Percentiles rank a stretch among this genome's conserved stretches.
Evolutionary conservation across 495 filamentous ascomycete species (phyloP).

Genomic region (Eremomyces bilateralis): DNA sequence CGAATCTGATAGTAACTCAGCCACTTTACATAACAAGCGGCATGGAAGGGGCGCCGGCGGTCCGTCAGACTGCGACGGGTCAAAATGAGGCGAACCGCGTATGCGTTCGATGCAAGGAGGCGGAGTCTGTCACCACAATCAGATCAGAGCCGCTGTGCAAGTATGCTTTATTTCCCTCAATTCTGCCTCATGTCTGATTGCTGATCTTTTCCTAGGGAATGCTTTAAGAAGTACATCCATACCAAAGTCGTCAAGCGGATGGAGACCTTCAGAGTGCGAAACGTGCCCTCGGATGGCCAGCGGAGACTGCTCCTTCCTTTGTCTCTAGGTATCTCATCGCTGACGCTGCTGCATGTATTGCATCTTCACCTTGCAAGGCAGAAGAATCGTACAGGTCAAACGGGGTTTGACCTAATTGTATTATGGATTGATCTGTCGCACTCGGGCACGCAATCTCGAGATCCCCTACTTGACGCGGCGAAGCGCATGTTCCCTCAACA

Average conservation of each 20-base stretch:
- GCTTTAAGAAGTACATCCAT: constrained; percentile 52
- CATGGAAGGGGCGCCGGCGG: too few species aligned
- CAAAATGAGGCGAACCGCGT: not conserved
- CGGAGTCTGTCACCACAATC: constrained; percentile 11
- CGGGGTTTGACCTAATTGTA: constrained; percentile 43
- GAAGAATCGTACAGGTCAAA: constrained; percentile 28
- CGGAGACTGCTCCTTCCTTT: constrained; percentile 50
- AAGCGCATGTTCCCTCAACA: constrained; percentile 32
- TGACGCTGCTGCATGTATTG: constrained; percentile 55
- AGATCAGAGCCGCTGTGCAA: constrained; percentile 19
- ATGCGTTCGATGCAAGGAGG: not conserved
- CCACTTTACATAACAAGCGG: too few species aligned
- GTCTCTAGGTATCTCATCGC: constrained; percentile 66
- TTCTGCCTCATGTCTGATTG: not conserved
- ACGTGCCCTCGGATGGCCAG: constrained; percentile 17
- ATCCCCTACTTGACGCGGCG: not conserved
- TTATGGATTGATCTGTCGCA: constrained; percentile 38
- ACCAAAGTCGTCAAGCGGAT: constrained; percentile 64
- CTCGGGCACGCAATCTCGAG: constrained; percentile 4
- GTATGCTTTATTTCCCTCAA: constrained; percentile 5
- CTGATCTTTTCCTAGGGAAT: constrained; percentile 31
- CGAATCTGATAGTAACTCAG: too few species aligned
- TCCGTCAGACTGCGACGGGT: constrained; percentile 3
- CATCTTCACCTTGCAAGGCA: constrained; percentile 41
- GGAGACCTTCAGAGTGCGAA: constrained; percentile 33